Percentiles rank a stretch among this genome's conserved stretches.
Conservation (phyloP, 2,329 filamentous ascomycete species). For the Ceratocystis cacaofunesta region DNA sequence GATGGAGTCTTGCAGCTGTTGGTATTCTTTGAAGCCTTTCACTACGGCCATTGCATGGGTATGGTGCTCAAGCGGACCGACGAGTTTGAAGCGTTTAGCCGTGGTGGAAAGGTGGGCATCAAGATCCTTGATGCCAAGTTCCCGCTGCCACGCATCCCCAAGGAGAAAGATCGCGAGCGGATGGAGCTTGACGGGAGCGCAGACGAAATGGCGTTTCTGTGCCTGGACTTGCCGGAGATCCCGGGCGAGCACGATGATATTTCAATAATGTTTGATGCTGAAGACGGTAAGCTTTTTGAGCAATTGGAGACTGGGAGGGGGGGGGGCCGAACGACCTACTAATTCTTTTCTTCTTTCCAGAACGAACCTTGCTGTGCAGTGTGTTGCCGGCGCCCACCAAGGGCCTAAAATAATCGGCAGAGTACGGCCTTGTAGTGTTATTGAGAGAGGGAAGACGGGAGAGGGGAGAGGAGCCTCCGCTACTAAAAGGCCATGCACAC, state of each 20-base stretch:
- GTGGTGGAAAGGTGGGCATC: constrained; percentile 53
- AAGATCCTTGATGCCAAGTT: constrained; percentile 86
- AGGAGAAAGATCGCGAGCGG: constrained; percentile 34
- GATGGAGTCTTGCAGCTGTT: constrained; percentile 64
- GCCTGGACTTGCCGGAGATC: constrained; percentile 74
- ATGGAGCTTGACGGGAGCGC: constrained; percentile 19
- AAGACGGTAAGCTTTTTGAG: constrained; percentile 44
- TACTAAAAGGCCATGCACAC: no score
- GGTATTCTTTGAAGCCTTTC: constrained; percentile 79
- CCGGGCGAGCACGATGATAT: constrained; percentile 90
- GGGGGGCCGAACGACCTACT: constrained; percentile 14
- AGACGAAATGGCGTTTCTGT: constrained; percentile 59
- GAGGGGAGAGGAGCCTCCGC: not conserved
- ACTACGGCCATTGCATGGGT: constrained; percentile 76
- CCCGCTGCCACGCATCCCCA: constrained; percentile 51
- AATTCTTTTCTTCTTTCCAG: constrained; percentile 24
- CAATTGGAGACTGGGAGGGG: not conserved
- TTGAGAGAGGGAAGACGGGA: not conserved
- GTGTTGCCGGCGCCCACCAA: constrained; percentile 44
- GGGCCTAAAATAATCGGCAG: constrained; percentile 25
- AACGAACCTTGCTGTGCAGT: constrained; percentile 38
- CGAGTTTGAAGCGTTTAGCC: constrained; percentile 55
- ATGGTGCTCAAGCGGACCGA: constrained; percentile 77
- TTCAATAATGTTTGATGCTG: constrained; percentile 66
- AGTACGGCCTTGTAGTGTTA: not conserved